Percentiles rank a stretch among this genome's conserved stretches.
These are phyloP conservation scores for Ceriops zippeliana DNA, from an alignment of 345 rosid species.

Conservation along the genomic window DNA sequence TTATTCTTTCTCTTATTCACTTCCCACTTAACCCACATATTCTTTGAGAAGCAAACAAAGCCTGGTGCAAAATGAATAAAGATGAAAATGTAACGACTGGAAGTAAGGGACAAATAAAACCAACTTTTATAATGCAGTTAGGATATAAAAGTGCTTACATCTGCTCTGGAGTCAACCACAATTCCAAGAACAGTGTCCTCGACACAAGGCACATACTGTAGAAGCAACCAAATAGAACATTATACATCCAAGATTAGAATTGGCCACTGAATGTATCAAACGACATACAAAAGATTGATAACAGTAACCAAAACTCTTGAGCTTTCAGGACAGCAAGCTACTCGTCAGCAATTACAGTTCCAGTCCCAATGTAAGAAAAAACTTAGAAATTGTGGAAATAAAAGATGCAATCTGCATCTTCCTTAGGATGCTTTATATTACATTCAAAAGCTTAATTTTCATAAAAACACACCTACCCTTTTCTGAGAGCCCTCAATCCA, in stretches of 20 bases:
- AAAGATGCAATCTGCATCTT: neutral
- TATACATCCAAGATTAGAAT: conserved; percentile 2
- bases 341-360: too few species aligned
- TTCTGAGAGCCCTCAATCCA: conserved; percentile 83
- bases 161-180: conserved; percentile 68
- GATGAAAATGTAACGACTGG: neutral
- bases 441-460: neutral
- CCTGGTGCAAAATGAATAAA: neutral
- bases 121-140: conserved; percentile 2
- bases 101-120: neutral
- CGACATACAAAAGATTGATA: neutral
- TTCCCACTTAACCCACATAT: neutral
- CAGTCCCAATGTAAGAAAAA: too few species aligned
- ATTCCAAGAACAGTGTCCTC: conserved; percentile 83
- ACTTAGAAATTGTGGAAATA: neutral
- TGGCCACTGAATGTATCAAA: neutral
- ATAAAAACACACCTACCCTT: conserved; percentile 47
- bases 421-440: neutral
- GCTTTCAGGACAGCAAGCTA: too few species aligned
- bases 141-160: conserved; percentile 47
- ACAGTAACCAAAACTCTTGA: too few species aligned
- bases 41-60: neutral
- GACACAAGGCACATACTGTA: conserved; percentile 65
- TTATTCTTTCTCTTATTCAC: neutral
- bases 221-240: conserved; percentile 16